These are phyloP conservation scores for Lathyrus oleraceus DNA, from an alignment of 306 rosid species.

Conservation along the genomic window DNA sequence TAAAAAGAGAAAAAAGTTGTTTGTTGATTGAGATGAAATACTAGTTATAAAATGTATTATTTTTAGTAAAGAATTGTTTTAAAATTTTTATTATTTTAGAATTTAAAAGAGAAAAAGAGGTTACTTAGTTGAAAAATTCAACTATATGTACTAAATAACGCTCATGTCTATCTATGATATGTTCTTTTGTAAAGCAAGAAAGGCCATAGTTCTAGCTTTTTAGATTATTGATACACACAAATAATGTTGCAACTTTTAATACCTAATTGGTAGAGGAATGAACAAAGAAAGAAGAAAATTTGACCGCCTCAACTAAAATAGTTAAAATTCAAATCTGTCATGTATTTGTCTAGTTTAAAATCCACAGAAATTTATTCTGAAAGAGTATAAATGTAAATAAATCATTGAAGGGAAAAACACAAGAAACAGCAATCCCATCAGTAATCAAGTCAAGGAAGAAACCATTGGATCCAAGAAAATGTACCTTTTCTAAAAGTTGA, in stretches of 20 bases:
- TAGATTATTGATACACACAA: neutral
- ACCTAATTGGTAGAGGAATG: neutral
- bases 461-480: constrained; percentile 49
- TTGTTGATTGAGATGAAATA: too few relatives aligned
- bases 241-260: neutral
- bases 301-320: neutral
- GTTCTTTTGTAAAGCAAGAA: too few relatives aligned
- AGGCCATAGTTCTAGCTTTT: neutral
- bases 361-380: constrained; percentile 9
- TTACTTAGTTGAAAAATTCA: too few relatives aligned
- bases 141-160: too few relatives aligned
- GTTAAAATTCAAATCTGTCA: constrained; percentile 27
- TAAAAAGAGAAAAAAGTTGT: too few relatives aligned
- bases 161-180: too few relatives aligned
- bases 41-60: too few relatives aligned
- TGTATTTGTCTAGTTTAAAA: constrained; percentile 37
- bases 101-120: too few relatives aligned
- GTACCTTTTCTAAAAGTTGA: constrained; percentile 34
- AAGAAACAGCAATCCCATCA: constrained; percentile 29
- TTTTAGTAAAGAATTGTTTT: too few relatives aligned
- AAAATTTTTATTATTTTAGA: too few relatives aligned
- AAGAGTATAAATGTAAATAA: neutral
- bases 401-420: constrained; percentile 8
- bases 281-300: constrained; percentile 6
- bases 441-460: constrained; percentile 34